Evolutionary conservation across 2,329 filamentous ascomycete genomes (phyloP), one percentile per base, ranked within the genome.

Genomic region (Colletotrichum somersetense): DNA sequence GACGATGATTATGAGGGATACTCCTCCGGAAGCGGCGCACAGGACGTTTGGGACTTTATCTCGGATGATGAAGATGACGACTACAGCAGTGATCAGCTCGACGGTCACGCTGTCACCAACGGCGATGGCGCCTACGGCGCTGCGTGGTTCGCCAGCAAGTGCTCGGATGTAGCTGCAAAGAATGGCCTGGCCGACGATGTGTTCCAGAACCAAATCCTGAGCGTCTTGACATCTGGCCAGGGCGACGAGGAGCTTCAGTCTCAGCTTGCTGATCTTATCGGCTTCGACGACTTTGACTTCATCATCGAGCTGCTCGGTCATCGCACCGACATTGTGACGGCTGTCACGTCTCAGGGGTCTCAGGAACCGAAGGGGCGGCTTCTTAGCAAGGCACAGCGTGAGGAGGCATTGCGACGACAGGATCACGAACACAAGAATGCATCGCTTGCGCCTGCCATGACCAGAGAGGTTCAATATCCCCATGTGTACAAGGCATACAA

Each of bases 21-120:
- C 74, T 86, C 85, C 1, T 88, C 87, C 2, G 89, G 89, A 6
- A 89, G 88, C 55, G 90, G 88, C 23, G 89, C 89, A 6, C 93
- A 96, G 71, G 95, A 98, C 81, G 91, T 98, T 12, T 98, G 96
- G 96, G 95, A 98, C 79, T 91, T 97, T 71, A 94, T 97, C 78
- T 94, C 91, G 71, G 92, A 95, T 62, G 88, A 88, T 61, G 91
- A 92, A 33, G 89, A 90, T 26, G 91, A 91, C 67, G 85, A 88
- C 10, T 86, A 81, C 14, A 84, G 88, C 79, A 92, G 89, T 77
- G 93, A 93, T 73, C 75, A 77, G 52, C 70, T 76, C 23, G 83
- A 87, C 53, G 83, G 82, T 30, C 76, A 71, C 61, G 83, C 76
- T 14, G 76, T 62, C 14, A 74, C 76, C 10, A 77, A 78, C 38